phyloP scores from a whole-genome alignment of 306 rosid genomes.

The Trichosanthes truncata region DNA sequence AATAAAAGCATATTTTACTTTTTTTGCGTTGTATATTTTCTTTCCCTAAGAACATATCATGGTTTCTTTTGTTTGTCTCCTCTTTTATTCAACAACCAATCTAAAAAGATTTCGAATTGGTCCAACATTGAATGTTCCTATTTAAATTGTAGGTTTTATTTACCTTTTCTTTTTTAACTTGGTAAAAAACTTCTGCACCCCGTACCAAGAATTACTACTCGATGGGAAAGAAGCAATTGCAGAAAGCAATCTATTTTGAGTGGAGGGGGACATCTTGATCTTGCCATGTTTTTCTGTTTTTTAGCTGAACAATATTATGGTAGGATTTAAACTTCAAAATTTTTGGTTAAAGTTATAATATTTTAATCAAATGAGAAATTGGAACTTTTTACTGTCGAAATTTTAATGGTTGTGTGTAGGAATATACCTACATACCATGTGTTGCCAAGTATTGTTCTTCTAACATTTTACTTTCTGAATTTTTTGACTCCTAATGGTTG shows the following conservation, averaged over 20 bases:
- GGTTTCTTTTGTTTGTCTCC: neutral
- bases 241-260: neutral
- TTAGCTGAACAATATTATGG: too few relatives aligned
- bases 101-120: neutral
- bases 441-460: too few relatives aligned
- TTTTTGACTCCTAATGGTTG: neutral
- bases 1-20: constrained; percentile 1
- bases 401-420: too few relatives aligned
- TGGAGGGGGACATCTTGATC: neutral
- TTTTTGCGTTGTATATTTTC: neutral
- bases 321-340: too few relatives aligned
- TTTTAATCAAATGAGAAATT: too few relatives aligned
- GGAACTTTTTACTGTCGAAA: too few relatives aligned
- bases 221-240: neutral
- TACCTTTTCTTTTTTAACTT: neutral
- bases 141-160: neutral
- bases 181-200: neutral
- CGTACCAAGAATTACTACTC: neutral
- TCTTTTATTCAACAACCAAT: neutral
- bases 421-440: too few relatives aligned
- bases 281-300: too few relatives aligned
- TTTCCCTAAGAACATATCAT: neutral
- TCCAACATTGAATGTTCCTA: neutral
- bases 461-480: too few relatives aligned
- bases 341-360: too few relatives aligned